Base-by-base conservation (phyloP, 2,329 filamentous ascomycete species). In the Scedosporium boydii region DNA sequence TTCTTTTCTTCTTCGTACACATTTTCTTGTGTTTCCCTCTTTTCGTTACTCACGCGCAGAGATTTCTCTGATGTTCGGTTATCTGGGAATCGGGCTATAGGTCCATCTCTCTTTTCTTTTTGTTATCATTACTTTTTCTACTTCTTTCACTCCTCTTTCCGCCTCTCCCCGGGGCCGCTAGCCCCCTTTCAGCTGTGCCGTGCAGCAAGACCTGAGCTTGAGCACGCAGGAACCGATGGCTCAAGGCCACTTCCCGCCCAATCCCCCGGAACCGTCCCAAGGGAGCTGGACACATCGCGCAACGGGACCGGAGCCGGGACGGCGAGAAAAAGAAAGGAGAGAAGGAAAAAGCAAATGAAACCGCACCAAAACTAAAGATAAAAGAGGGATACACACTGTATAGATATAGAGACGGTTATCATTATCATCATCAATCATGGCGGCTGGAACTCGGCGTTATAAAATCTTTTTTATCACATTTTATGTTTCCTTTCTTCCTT, bases 71-170 rank as follows among this genome's bases (percentile, higher is more conserved):
- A 9, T 12, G 14, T 48, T 21, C 44, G 44, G 44, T 48, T 48
- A 18, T 48, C 44, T 21, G 16, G 44, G n/a, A 48, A 48, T 57
- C 34, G 38, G 48, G 51, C 18, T 59, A 16, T 12, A 53, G 14
- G 27, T 53, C 42, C n/a, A 4, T 14, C 16, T 38, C 46, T 58
- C 44, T 61, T 58, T 26, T 55, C 29, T 29, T 62, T 55, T 38
- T 57, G 57, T 26, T 27, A 44, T 60, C 38, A 44, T 44, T 60
- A 41, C 27, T 58, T 59, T 12, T 27, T 55, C 46, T 58, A 10
- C 41, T 46, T 51, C 18, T 63, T 44, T 38, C 60, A 14, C 41
- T 29, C n/a, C 26, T 61, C 59, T 46, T 60, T 53, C 58, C 56
- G 27, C n/a, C 18, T 48, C 44, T 48, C 44, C 44, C 44, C 44